phyloP scores from a whole-genome alignment of 176 grass and related monocot genomes.

The Avena sativa region DNA sequence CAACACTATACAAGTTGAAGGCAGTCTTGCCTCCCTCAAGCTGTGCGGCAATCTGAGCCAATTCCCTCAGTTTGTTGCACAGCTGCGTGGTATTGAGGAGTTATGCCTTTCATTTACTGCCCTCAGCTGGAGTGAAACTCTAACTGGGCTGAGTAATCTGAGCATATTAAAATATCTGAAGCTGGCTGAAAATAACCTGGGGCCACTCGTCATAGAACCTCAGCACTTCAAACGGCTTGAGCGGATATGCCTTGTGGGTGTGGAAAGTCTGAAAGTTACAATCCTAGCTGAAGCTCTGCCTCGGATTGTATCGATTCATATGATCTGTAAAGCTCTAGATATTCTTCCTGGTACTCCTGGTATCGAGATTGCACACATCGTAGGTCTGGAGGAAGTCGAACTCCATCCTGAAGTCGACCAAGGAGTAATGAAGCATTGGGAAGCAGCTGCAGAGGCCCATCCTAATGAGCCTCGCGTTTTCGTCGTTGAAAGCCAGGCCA shows the following conservation, averaged over 20 bases:
- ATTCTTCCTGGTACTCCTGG: neutral
- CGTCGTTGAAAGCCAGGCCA: too few species aligned
- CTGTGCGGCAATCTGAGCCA: neutral
- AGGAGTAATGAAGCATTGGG: too few species aligned
- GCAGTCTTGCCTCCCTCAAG: neutral
- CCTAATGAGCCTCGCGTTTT: too few species aligned
- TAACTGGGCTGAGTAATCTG: neutral
- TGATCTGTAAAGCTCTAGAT: neutral
- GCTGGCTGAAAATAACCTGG: neutral
- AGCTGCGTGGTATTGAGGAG: neutral
- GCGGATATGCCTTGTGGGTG: neutral
- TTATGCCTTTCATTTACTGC: neutral
- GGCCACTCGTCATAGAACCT: neutral
- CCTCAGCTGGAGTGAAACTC: neutral
- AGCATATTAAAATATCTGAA: neutral
- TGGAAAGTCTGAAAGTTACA: neutral
- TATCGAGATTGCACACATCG: neutral
- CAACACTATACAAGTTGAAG: neutral
- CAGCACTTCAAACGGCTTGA: neutral
- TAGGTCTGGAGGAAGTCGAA: neutral
- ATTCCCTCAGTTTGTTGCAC: neutral
- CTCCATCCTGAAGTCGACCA: neutral
- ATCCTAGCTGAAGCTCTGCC: neutral
- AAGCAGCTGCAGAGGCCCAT: too few species aligned
- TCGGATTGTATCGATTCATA: neutral